These are phyloP conservation scores for Moesziomyces parantarcticus DNA, from an alignment of 1,284 basidiomycete species.

Conservation along the genomic window DNA sequence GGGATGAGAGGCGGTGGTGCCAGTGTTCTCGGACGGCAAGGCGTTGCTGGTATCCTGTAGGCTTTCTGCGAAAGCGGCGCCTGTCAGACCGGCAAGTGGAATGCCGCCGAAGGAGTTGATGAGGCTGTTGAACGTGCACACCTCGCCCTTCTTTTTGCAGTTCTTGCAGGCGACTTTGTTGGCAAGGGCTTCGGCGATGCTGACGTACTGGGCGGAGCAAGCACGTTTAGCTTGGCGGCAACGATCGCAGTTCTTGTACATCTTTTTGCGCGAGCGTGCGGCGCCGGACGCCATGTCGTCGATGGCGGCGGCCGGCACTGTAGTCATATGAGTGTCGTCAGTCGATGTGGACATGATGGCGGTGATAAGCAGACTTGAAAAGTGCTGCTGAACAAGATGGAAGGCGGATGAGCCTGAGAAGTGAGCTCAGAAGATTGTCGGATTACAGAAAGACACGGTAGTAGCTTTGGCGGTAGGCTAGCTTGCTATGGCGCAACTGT, in stretches of 20 bases:
- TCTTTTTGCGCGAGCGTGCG: constrained; percentile 38
- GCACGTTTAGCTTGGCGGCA: constrained; percentile 42
- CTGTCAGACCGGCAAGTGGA: constrained; percentile 27
- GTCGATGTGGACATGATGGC: constrained; percentile 1
- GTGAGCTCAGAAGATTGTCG: too few species aligned
- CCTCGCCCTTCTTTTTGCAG: constrained; percentile 40
- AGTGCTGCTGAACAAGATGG: too few species aligned
- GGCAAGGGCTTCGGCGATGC: constrained; percentile 33
- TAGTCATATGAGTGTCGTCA: not conserved
- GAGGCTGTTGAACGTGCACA: constrained; percentile 48
- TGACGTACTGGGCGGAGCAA: constrained; percentile 33
- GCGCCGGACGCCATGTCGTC: not conserved
- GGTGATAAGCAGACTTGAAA: too few species aligned
- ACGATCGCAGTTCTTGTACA: constrained; percentile 47
- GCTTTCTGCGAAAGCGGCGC: constrained; percentile 37
- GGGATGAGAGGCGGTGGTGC: not conserved
- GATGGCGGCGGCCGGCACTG: not conserved
- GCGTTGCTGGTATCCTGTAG: constrained; percentile 17
- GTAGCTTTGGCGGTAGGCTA: too few species aligned
- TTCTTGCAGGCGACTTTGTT: constrained; percentile 41
- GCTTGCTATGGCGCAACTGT: too few species aligned
- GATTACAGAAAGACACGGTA: too few species aligned
- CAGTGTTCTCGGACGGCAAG: not conserved
- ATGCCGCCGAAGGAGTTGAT: constrained; percentile 47
- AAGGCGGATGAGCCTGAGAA: not conserved